These are phyloP conservation scores for Hydrangea macrophylla DNA, from an alignment of 148 eudicot species.

Conservation along the genomic window DNA sequence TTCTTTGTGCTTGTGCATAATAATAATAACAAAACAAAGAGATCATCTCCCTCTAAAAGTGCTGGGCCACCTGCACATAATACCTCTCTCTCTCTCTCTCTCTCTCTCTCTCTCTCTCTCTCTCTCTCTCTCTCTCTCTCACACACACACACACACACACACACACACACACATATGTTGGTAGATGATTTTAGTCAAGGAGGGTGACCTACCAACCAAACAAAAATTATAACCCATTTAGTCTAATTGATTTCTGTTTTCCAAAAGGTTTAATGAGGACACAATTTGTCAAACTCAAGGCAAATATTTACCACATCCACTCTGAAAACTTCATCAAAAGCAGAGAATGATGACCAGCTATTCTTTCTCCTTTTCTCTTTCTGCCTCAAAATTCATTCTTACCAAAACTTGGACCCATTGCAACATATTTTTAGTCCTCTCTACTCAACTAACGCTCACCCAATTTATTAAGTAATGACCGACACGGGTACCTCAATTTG, in stretches of 20 bases:
- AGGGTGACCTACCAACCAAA: not conserved
- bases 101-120: not conserved
- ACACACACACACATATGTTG: not conserved
- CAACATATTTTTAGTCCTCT: not conserved
- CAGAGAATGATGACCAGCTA: not conserved
- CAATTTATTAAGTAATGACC: not conserved
- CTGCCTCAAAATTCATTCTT: not conserved
- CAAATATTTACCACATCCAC: not conserved
- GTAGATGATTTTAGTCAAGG: not conserved
- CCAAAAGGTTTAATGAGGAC: not conserved
- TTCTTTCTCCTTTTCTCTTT: not conserved
- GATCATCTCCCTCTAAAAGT: not conserved
- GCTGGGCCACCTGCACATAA: not conserved
- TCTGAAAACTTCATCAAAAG: not conserved
- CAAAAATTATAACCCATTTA: not conserved
- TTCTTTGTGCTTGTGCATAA: not conserved
- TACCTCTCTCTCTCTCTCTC: not conserved
- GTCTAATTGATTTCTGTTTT: not conserved
- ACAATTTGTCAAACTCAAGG: not conserved
- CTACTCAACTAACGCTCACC: not conserved
- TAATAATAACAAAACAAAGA: conserved; percentile 9
- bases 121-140: not conserved
- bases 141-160: not conserved
- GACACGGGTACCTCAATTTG: not conserved
- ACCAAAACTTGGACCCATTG: not conserved